Percentiles rank a stretch among this genome's conserved stretches.
These are phyloP conservation scores for Corrigiola litoralis DNA, from an alignment of 179 eudicot species.

Conservation along the genomic window DNA sequence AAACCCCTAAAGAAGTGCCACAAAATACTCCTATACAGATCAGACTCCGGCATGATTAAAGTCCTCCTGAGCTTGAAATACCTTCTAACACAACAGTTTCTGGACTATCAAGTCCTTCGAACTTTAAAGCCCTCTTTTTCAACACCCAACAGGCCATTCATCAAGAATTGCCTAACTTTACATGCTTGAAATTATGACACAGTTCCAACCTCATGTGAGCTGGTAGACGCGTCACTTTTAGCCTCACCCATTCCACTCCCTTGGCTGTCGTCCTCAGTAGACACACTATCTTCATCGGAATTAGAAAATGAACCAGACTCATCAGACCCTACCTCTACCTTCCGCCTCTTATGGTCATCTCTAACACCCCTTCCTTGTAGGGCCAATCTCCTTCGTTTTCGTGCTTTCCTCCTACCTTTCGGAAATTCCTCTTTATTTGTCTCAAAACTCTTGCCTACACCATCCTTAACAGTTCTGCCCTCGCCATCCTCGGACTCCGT, in stretches of 20 bases:
- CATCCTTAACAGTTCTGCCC: slow-evolving; percentile 36
- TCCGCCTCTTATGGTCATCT: slow-evolving; percentile 53
- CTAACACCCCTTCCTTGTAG: slow-evolving; percentile 58
- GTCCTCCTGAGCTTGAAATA: too few relatives aligned
- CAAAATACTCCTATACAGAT: too few relatives aligned
- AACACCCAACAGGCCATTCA: not conserved
- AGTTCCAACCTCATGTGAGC: slow-evolving; percentile 48
- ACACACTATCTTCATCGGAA: slow-evolving; percentile 57
- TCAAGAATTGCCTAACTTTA: too few relatives aligned
- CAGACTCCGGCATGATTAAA: too few relatives aligned
- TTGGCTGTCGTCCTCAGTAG: slow-evolving; percentile 60
- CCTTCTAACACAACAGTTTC: too few relatives aligned
- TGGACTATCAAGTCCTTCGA: too few relatives aligned
- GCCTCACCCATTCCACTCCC: slow-evolving; percentile 40
- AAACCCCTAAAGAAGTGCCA: too few relatives aligned
- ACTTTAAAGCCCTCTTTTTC: too few relatives aligned
- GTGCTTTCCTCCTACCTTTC: slow-evolving; percentile 78
- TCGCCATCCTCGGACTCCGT: slow-evolving; percentile 74
- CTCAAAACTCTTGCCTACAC: slow-evolving; percentile 50
- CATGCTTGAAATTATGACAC: slow-evolving; percentile 10
- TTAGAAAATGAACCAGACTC: slow-evolving; percentile 53
- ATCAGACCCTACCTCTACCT: slow-evolving; percentile 50
- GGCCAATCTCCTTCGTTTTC: slow-evolving; percentile 67
- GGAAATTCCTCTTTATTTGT: slow-evolving; percentile 67
- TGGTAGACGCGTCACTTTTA: slow-evolving; percentile 58